Conservation (phyloP, 305 asterid species). For the Plantago coronopus region DNA sequence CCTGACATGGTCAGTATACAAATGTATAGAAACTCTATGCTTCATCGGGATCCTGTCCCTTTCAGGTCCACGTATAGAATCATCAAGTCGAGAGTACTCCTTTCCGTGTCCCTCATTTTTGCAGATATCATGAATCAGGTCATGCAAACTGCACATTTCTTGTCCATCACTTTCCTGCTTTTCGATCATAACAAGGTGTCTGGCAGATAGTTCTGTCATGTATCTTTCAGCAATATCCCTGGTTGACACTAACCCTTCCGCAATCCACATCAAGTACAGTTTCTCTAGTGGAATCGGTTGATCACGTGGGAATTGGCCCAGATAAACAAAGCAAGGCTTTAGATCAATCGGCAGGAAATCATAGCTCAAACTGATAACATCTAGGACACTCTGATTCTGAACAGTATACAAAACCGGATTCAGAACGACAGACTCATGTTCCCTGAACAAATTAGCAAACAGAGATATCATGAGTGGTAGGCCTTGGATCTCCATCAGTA, state of each 20-base stretch:
- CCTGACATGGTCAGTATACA: too few species aligned
- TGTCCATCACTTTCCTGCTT: not conserved
- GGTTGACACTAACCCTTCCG: conserved; percentile 9
- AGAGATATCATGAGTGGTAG: not conserved
- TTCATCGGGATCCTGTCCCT: too few species aligned
- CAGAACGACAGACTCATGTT: not conserved
- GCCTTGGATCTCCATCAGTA: not conserved
- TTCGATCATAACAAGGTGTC: conserved; percentile 11
- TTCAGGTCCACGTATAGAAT: too few species aligned
- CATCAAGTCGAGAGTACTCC: too few species aligned
- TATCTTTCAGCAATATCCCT: conserved; percentile 13
- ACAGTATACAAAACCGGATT: not conserved
- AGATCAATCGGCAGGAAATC: conserved; percentile 9
- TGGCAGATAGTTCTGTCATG: conserved; percentile 1
- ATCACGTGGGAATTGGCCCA: conserved; percentile 12
- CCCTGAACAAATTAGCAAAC: not conserved
- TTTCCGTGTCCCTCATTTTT: not conserved
- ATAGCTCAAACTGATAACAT: conserved; percentile 5
- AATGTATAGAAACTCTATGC: too few species aligned
- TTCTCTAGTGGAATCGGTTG: conserved; percentile 15
- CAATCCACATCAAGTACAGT: conserved; percentile 20
- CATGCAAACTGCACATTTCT: conserved; percentile 2
- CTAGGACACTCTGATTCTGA: not conserved
- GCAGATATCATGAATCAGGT: conserved; percentile 7
- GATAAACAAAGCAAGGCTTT: conserved; percentile 23